Base-by-base conservation (phyloP, 179 eudicot genomes). In the Camellia oleifera region DNA sequence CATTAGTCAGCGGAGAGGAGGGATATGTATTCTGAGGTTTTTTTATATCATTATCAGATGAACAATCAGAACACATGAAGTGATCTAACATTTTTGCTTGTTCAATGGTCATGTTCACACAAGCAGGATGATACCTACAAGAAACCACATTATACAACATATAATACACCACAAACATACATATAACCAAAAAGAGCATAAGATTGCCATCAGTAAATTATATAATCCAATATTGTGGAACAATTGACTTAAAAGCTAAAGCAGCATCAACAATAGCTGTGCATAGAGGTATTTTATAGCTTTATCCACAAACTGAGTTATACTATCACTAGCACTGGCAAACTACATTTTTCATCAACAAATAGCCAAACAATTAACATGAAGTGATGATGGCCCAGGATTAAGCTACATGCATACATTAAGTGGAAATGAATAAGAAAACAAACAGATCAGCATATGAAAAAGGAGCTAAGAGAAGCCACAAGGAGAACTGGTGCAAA, bases 111-210 rank as follows among this genome's bases (percentile, higher is more conserved):
- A 83, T 80, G 18, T 76, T 76, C 69, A 86, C 76, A 81, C 88
- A 86, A 72, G 77, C 73, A 54, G 88, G 86, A 83, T 83, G 88
- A 64, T 62, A 86, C 88, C 88, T 86, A 62, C 66, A 66, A 78
- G 32, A 77, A 73, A 18, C 48, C 54, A 77, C 63, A 46, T 10
- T 42, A 32, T 7, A 53, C 26, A 17, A 15, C 1, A 40, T 40
- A 60, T 40, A 15, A 40, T 42, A 45, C 40, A 58, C 48, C 53
- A 40, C 26, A 7, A 45, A 20, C 40, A 60, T 1, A 63, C 48
- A 57, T 42, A 12, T 56, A 2, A 58, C 1, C 11, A 20, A 10
- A 60, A 18, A 54, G 13, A 63, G 7, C 14, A 13, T 17, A 76
- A 63, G 60, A 23, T 45, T 18, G 7, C 66, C 69, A 26, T 8